phyloP scores from a whole-genome alignment of 148 eudicot genomes.

The Chenopodium suecicum region DNA sequence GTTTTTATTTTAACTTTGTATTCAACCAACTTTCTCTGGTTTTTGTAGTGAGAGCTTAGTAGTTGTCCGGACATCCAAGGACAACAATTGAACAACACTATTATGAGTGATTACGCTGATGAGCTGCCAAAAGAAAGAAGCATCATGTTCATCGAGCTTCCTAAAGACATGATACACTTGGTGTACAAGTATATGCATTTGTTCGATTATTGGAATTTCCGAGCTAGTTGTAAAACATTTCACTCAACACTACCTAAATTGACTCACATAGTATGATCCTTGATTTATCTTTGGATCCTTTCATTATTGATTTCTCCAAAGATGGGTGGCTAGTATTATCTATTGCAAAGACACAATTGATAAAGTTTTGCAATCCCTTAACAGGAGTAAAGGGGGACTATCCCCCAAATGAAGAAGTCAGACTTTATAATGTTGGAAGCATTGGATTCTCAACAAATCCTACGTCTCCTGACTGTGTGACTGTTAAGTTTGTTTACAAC shows the following conservation, averaged over 20 bases:
- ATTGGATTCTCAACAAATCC: conserved; percentile 22
- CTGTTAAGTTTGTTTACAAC: not conserved
- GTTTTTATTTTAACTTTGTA: too few relatives aligned
- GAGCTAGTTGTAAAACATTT: conserved; percentile 9
- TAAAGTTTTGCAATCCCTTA: conserved; percentile 9
- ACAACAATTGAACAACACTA: not conserved
- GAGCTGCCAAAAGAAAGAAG: not conserved
- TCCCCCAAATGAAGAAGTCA: not conserved
- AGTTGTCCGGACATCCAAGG: not conserved
- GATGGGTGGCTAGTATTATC: conserved; percentile 11
- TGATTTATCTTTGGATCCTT: not conserved
- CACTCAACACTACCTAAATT: not conserved
- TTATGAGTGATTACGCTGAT: too few relatives aligned
- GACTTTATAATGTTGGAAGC: not conserved
- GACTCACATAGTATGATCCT: not conserved
- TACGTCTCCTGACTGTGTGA: conserved; percentile 8
- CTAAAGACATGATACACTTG: not conserved
- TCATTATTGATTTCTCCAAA: not conserved
- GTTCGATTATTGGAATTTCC: conserved; percentile 16
- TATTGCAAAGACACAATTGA: not conserved
- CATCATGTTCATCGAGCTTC: not conserved
- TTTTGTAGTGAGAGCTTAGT: too few relatives aligned
- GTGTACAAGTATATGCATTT: conserved; percentile 2
- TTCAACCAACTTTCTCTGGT: too few relatives aligned
- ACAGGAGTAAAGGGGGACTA: not conserved